phyloP scores from a whole-genome alignment of 495 filamentous ascomycete species.

The Daldinia loculata region DNA sequence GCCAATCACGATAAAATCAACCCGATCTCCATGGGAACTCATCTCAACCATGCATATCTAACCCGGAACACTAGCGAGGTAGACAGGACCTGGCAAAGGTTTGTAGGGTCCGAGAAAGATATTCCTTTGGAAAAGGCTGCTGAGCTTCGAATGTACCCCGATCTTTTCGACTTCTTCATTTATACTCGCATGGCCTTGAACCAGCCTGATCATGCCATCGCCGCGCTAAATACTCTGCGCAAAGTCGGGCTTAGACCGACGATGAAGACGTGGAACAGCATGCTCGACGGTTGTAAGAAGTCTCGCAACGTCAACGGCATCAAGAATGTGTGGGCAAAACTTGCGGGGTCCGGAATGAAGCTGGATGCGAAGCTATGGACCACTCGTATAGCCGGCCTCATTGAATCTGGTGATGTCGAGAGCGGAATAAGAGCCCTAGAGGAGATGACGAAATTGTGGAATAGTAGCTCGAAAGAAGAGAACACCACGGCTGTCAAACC shows the following conservation, averaged over 20 bases:
- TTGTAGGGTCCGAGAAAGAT: conserved; percentile 41
- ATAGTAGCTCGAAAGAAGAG: conserved; percentile 45
- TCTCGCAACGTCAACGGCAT: conserved; percentile 59
- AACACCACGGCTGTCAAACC: conserved; percentile 59
- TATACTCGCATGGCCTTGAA: conserved; percentile 58
- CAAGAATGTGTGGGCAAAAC: conserved; percentile 65
- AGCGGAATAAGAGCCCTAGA: conserved; percentile 65
- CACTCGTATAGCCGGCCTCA: conserved; percentile 66
- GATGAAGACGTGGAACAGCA: conserved; percentile 66
- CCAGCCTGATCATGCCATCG: conserved; percentile 57
- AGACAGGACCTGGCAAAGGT: conserved; percentile 44
- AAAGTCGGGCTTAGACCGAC: conserved; percentile 58
- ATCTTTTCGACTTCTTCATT: conserved; percentile 66
- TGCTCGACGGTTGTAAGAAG: conserved; percentile 67
- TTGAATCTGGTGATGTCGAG: conserved; percentile 55
- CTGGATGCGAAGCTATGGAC: conserved; percentile 70
- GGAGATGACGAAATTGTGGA: conserved; percentile 67
- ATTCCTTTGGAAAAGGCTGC: conserved; percentile 32
- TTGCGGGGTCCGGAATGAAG: conserved; percentile 58
- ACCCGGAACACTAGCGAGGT: conserved; percentile 25
- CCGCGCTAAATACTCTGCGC: conserved; percentile 69
- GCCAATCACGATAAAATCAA: conserved; percentile 4
- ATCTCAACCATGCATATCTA: conserved; percentile 9
- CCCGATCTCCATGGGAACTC: background rate
- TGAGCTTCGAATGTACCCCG: conserved; percentile 37